Base-by-base conservation (phyloP, 2,329 filamentous ascomycete species). In the Ophioceras dolichostomum region DNA sequence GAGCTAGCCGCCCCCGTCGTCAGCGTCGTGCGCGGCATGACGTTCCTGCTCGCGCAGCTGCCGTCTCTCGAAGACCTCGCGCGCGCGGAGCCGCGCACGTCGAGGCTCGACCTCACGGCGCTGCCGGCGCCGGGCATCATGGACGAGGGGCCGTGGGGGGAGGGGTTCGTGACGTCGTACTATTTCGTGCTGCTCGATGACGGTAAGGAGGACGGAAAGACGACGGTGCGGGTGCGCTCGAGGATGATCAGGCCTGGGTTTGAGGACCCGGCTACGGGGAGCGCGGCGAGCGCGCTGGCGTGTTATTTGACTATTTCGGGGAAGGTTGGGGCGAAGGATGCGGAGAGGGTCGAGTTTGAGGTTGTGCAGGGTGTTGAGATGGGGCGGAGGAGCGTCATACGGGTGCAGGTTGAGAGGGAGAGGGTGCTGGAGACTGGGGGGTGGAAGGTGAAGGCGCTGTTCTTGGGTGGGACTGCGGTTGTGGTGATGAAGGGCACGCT, bases 1-100 rank as follows among this genome's bases (percentile, higher is more conserved):
- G 61, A 65, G 53, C 45, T 60, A 22, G 41, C 46, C 10, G 62
- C 67, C 8, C 67, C 70, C 12, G 49, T 73, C 14, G 66, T 76
- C 39, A 77, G 71, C 44, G 73, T 87, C 32, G 81, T 86, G 26
- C 74, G 73, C 32, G 83, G 83, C 34, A 81, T 88, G 77, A 73
- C 73, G 1, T 87, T 86, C 54, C 57, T 75, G n/a, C 67, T 84
- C 22, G 62, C 82, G 12, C 60, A 72, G 45, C 61, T 91, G 17
- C 62, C 71, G 0, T 67, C 65, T 38, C 55, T 84, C 9, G 73
- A 75, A 21, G 65, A 69, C 7, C 62, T 89, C 14, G 65, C 58
- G 5, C 47, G 55, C 10, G 59, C 64, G 3, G 45, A 56, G 21
- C 45, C 34, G 32, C 37, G 46, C 4, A 48, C 53, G 10, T n/a